A percentile compares a stretch with the other conserved stretches of the same genome.
Evolutionary conservation across 495 filamentous ascomycete genomes (phyloP).

Genomic region (Beverwykella pulmonaria): DNA sequence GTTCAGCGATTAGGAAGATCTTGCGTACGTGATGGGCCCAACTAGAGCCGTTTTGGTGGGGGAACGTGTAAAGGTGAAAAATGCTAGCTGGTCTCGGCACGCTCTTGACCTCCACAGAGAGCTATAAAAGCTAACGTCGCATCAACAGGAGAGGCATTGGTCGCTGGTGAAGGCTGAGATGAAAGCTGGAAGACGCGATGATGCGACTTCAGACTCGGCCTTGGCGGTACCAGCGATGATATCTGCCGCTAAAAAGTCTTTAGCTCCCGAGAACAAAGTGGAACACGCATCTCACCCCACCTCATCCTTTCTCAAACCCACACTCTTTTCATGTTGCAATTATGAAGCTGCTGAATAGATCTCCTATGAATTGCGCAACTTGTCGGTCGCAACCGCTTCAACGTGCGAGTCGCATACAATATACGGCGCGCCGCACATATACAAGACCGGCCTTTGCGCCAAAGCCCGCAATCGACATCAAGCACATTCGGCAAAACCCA

Average conservation of each 20-base stretch:
- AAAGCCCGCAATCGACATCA: constrained; percentile 77
- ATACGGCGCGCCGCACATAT: constrained; percentile 37
- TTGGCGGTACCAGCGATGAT: constrained; percentile 3
- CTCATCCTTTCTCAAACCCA: not conserved
- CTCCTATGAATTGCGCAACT: constrained; percentile 12
- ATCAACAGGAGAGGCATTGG: too few relatives aligned
- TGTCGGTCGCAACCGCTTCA: constrained; percentile 10
- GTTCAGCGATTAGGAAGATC: constrained; percentile 33
- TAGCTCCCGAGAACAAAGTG: not conserved
- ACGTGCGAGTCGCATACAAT: not conserved
- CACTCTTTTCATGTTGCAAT: constrained; percentile 3
- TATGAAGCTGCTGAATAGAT: constrained; percentile 2
- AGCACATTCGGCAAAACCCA: constrained; percentile 82
- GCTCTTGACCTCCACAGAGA: too few relatives aligned
- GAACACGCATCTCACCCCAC: not conserved
- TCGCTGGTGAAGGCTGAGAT: not conserved
- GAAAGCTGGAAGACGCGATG: not conserved
- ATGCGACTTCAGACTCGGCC: not conserved
- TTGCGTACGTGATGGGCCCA: constrained; percentile 28
- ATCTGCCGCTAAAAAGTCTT: not conserved
- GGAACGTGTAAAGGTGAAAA: too few relatives aligned
- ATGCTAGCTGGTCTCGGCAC: too few relatives aligned
- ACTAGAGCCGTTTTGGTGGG: constrained; percentile 6
- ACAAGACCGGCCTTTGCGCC: constrained; percentile 72
- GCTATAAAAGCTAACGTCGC: too few relatives aligned